Base-by-base conservation (phyloP, 495 filamentous ascomycete species). In the Daldinia grandis region DNA sequence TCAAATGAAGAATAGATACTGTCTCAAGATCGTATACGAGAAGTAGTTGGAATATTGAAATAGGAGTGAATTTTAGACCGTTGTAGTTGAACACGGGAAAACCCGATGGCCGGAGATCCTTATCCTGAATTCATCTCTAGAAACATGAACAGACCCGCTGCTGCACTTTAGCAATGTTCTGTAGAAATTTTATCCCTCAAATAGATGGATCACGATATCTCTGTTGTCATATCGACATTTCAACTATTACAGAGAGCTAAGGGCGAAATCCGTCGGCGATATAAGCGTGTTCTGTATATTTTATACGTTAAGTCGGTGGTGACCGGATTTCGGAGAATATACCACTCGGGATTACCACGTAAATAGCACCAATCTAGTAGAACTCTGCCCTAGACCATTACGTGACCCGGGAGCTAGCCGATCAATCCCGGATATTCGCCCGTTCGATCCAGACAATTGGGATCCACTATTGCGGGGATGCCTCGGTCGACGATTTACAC, bases 381-480 rank as follows among this genome's bases (percentile, higher is more conserved):
- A 57, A 57, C 31, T 37, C 9, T 24, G 15, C 30, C 7, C 54
- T 10, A 37, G n/a, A 42, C 30, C 6, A 7, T 50, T 58, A 12
- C 17, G n/a, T 42, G 24, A 21, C 44, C 54, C 54, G 54, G 63
- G 28, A 31, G 31, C 14, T 24, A 42, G 37, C 31, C 24, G 40
- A 40, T 5, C n/a, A 33, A 24, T 28, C 40, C 44, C 63, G 57
- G 57, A 17, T 44, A n/a, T 59, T 59, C n/a, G 31, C n/a, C 35
- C 57, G 30, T 33, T 58, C 33, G 12, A 59, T 59, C 30, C 17
- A 28, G 12, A 47, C 14, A 47, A 12, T 9, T 59, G 15, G 15
- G 57, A 35, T 28, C 57, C 63, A 51, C 33, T 59, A 57, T 64
- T 33, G 53, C 42, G 63, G 55, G 54, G 33, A n/a, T 40, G 4